Base-by-base conservation (phyloP, 1,139 yeast genomes). In the Sugiyamaella japonica region DNA sequence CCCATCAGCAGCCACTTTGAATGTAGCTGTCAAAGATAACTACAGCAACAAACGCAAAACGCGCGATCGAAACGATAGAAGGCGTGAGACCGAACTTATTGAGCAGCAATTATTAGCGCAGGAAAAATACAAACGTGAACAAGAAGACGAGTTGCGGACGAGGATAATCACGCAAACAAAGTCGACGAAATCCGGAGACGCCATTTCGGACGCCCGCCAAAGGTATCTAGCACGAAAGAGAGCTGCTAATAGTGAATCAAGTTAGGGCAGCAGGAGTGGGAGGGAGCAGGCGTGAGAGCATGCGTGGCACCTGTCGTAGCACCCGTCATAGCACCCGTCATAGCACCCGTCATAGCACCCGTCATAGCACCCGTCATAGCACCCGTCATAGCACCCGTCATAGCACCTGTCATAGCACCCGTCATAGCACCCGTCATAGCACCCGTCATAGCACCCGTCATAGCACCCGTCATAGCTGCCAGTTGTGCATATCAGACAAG, bases 71-170 rank as follows among this genome's bases (percentile, higher is more conserved):
- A 29, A 45, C 17, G 49, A 40, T 29, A 13, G 54, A 16, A 49
- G 46, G 17, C 34, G 40, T 17, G 55, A 52, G 50, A 38, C 56
- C 4, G 42, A 53, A 13, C n/a, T 38, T 13, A 36, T 54, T 15
- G 57, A 43, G 20, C 53, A 32, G 12, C 53, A 48, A 48, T 37
- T 46, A 25, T 9, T 48, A 23, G 47, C 52, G 2, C 45, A 44
- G 15, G 57, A 52, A 13, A 48, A 43, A 17, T 45, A 47, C 10
- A 48, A 75, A 76, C 63, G 79, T 4, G 15, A 45, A 74, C 42
- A 76, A 72, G 68, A 76, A 74, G 64, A 77, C 74, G 65, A 71
- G 74, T 44, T 73, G 73, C 36, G 20, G 64, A 75, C 74, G 72
- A 76, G 73, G 66, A 76, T 75, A 73, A 73, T 77, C 10, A 16